These are phyloP conservation scores for Brettanomyces sp. DNA, from an alignment of 805 yeast genomes.

Conservation along the genomic window DNA sequence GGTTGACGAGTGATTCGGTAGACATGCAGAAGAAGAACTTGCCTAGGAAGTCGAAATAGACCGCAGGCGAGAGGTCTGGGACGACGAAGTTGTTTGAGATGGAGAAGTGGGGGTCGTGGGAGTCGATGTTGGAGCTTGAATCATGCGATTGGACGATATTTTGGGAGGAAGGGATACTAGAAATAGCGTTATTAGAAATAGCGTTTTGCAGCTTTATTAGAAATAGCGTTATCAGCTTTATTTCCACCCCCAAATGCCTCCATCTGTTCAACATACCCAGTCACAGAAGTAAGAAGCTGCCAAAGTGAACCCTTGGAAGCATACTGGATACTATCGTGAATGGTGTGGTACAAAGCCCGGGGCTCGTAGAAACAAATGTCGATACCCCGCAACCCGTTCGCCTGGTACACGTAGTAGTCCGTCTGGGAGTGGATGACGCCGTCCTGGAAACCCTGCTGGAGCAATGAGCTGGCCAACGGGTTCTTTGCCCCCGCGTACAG, in stretches of 20 bases:
- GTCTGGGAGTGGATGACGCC: constrained; percentile 70
- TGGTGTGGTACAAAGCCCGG: constrained; percentile 75
- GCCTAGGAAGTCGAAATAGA: constrained; percentile 47
- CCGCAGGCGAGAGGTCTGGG: no score
- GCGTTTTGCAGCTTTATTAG: no score
- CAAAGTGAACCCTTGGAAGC: constrained; percentile 63
- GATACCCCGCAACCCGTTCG: constrained; percentile 68
- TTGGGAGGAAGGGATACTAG: no score
- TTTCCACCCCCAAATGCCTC: constrained; percentile 1
- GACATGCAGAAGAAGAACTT: constrained; percentile 45
- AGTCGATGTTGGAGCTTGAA: no score
- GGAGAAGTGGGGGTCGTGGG: no score
- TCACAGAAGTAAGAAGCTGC: constrained; percentile 72
- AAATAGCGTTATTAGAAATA: no score
- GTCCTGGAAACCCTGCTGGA: constrained; percentile 72
- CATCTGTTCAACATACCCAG: constrained; percentile 39
- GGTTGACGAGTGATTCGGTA: constrained; percentile 35
- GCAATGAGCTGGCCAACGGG: constrained; percentile 74
- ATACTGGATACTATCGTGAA: constrained; percentile 56
- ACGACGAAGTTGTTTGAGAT: no score
- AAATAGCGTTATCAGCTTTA: background rate
- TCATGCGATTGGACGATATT: no score
- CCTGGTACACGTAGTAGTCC: constrained; percentile 66
- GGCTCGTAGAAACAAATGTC: constrained; percentile 88
- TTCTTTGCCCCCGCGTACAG: constrained; percentile 44